Conservation (phyloP, 768 basidiomycete species). For the Lactarius quietus region DNA sequence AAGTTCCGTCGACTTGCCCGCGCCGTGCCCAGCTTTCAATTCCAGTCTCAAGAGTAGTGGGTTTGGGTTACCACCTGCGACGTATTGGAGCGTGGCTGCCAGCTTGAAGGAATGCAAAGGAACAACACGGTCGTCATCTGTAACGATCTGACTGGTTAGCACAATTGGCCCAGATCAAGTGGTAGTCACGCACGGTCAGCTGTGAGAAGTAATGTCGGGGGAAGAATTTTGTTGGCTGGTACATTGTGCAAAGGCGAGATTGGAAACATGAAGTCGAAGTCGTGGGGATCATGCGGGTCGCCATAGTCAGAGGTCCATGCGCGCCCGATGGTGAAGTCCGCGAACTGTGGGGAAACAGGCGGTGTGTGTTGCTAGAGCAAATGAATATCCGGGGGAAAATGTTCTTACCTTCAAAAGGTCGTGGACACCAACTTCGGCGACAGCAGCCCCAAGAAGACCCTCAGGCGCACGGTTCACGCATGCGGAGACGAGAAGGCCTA, state of each 20-base stretch:
- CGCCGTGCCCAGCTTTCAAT: slow-evolving; percentile 77
- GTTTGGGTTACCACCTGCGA: slow-evolving; percentile 58
- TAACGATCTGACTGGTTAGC: not conserved
- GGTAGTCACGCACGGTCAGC: slow-evolving; percentile 61
- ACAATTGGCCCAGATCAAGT: not conserved
- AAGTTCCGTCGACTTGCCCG: slow-evolving; percentile 73
- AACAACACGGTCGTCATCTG: slow-evolving; percentile 85
- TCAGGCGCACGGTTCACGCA: slow-evolving; percentile 77
- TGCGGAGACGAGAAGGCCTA: slow-evolving; percentile 80
- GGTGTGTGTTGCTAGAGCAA: not conserved
- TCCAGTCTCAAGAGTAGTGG: slow-evolving; percentile 76
- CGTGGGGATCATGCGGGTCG: slow-evolving; percentile 64
- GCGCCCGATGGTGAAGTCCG: slow-evolving; percentile 72
- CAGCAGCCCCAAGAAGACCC: slow-evolving; percentile 69
- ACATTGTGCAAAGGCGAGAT: slow-evolving; percentile 82
- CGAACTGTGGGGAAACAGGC: slow-evolving; percentile 44
- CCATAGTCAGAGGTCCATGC: slow-evolving; percentile 83
- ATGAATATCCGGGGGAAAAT: slow-evolving; percentile 9
- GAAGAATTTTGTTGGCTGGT: slow-evolving; percentile 54
- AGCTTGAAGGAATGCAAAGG: slow-evolving; percentile 84
- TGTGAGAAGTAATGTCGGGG: slow-evolving; percentile 71
- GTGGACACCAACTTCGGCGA: slow-evolving; percentile 79
- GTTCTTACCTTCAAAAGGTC: slow-evolving; percentile 68
- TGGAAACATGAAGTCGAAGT: slow-evolving; percentile 82
- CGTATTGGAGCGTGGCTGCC: slow-evolving; percentile 72